Conservation (phyloP, 2,329 filamentous ascomycete species). For the Thielaviopsis euricoi region DNA sequence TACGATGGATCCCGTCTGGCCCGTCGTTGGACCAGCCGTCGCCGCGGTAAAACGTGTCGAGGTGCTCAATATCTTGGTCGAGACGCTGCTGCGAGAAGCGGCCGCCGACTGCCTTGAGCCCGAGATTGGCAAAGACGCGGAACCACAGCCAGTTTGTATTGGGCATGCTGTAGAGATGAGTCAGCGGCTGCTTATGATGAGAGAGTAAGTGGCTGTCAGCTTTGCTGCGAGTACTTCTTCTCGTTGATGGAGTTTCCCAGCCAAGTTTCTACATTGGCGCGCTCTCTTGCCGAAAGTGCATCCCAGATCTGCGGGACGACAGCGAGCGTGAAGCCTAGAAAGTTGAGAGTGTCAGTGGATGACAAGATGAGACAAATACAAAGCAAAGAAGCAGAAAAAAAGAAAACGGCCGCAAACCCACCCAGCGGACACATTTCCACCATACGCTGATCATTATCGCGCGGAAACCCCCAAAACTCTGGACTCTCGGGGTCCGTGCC, state of each 20-base stretch:
- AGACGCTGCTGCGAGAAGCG: slow-evolving; percentile 53
- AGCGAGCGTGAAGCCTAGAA: slow-evolving; percentile 46
- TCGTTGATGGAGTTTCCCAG: slow-evolving; percentile 60
- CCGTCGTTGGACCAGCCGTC: slow-evolving; percentile 73
- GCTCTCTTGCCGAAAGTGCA: slow-evolving; percentile 43
- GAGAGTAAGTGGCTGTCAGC: no score
- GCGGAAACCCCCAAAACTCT: slow-evolving; percentile 64
- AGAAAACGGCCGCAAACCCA: slow-evolving; percentile 17
- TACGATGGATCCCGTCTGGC: slow-evolving; percentile 55
- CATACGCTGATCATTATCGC: slow-evolving; percentile 68
- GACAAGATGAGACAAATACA: no score
- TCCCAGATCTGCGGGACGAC: slow-evolving; percentile 53
- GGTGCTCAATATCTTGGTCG: slow-evolving; percentile 58
- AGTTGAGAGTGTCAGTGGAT: no score
- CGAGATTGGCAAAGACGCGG: slow-evolving; percentile 67
- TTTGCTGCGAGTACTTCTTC: slow-evolving; percentile 46
- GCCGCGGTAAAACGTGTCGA: slow-evolving; percentile 69
- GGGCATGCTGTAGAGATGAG: slow-evolving; percentile 45
- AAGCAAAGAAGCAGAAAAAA: no score
- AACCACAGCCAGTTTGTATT: slow-evolving; percentile 64
- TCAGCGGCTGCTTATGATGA: no score
- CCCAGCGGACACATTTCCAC: slow-evolving; percentile 69
- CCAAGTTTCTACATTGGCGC: slow-evolving; percentile 52
- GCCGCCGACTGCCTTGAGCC: slow-evolving; percentile 57
- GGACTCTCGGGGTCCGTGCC: slow-evolving; percentile 53